Base-by-base conservation (phyloP, 2,329 filamentous ascomycete species). In the Neocatenulostroma microsporum region DNA sequence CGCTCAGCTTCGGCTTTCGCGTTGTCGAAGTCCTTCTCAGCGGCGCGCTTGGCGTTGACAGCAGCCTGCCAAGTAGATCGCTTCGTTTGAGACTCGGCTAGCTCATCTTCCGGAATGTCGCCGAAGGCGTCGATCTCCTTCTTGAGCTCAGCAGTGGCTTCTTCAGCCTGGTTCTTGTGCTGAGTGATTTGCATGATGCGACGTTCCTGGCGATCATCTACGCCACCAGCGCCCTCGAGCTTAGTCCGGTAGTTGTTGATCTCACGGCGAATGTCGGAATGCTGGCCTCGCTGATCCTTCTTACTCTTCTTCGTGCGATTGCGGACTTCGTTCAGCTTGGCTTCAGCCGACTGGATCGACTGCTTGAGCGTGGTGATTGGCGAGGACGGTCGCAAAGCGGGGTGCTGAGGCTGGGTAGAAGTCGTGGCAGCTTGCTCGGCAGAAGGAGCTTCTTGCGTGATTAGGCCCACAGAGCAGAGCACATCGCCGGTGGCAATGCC, bases 321-420 rank as follows among this genome's bases (percentile, higher is more conserved):
- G 49, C 77, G 80, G 51, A 82, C 78, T 43, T 87, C 82, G 17
- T 73, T 67, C 21, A 87, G 68, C 57, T 81, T 84, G 40, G 73
- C 69, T 54, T 87, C 81, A 32, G 80, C 76, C 9, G 80, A 76
- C 30, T 76, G 76, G 49, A 88, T 85, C 2, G 83, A 86, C 20
- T 82, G 83, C 57, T 77, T 80, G 25, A 89, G 69, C 2, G 83
- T 88, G 8, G 82, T 84, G 8, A 77, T 78, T 3, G 84, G 84
- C 10, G 83, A 88, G 44, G 84, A 80, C 18, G 83, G 82, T 32
- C 81, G 77, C 21, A 82, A 71, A 13, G 75, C 73, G 40, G 77
- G 73, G 53, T 79, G 77, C 32, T 70, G 66, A 49, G 78, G 74
- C 30, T 72, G 67, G 28, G 72, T 64, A 18, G 72, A 64, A 13